Percentiles rank a stretch among this genome's conserved stretches.
These are phyloP conservation scores for Amphirosellinia nigrospora DNA, from an alignment of 495 filamentous ascomycete species.

Conservation along the genomic window DNA sequence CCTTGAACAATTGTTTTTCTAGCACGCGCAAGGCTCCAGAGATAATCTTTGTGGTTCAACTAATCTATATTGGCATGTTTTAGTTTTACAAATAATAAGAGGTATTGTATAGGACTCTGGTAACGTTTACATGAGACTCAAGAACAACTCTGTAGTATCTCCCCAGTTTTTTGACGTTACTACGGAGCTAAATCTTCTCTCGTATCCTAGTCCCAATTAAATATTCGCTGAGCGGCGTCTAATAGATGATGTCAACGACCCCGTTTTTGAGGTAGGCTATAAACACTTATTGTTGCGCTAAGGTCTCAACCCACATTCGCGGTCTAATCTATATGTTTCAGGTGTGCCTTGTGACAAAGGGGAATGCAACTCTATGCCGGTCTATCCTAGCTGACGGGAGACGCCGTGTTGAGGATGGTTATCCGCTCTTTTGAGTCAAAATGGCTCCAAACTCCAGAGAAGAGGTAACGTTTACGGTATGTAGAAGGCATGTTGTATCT, in stretches of 20 bases:
- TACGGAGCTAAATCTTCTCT: neutral
- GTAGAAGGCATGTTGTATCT: conserved; percentile 2
- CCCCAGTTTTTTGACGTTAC: neutral
- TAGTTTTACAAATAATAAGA: neutral
- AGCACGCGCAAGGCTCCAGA: neutral
- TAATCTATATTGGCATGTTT: neutral
- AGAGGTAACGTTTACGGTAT: neutral
- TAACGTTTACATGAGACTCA: neutral
- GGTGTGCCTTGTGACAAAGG: conserved; percentile 8
- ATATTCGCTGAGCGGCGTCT: neutral
- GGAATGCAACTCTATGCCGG: conserved; percentile 3
- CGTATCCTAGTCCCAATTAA: neutral
- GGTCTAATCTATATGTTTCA: neutral
- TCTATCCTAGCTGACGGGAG: neutral
- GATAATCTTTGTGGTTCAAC: neutral
- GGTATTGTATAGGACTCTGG: neutral
- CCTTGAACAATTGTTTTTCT: neutral
- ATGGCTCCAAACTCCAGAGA: neutral
- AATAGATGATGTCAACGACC: neutral
- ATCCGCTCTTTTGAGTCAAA: neutral
- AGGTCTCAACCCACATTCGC: neutral
- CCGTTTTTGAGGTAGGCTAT: neutral
- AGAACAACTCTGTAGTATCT: neutral
- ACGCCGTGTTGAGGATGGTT: neutral
- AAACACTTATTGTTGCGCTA: neutral